Evolutionary conservation across 1,284 basidiomycete genomes (phyloP).

Genomic region (Fomitiporia mediterranea): DNA sequence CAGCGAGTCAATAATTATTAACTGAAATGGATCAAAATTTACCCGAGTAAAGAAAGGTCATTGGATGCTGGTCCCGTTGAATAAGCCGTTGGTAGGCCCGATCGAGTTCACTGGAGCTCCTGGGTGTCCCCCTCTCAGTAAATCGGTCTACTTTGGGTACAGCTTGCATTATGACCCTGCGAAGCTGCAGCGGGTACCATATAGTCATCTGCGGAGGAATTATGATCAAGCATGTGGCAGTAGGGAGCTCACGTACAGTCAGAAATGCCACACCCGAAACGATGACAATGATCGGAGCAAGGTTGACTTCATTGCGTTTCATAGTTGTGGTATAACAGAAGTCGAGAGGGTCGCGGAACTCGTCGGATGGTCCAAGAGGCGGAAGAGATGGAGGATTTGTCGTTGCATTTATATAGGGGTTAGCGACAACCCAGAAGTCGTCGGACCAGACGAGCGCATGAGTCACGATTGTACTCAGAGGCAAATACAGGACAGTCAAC

Average conservation of each 20-base stretch:
- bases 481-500: constrained; percentile 62
- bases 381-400: constrained; percentile 42
- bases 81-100: constrained; percentile 70
- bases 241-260: constrained; percentile 39
- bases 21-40: constrained; percentile 22
- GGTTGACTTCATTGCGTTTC: constrained; percentile 69
- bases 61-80: constrained; percentile 60
- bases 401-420: constrained; percentile 62
- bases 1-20: background rate
- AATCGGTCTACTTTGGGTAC: constrained; percentile 64
- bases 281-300: constrained; percentile 59
- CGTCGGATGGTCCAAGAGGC: constrained; percentile 49
- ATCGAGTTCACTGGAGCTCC: constrained; percentile 58
- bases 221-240: background rate
- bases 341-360: constrained; percentile 61
- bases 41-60: constrained; percentile 71
- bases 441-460: constrained; percentile 70
- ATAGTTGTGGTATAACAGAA: constrained; percentile 79
- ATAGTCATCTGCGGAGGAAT: constrained; percentile 53
- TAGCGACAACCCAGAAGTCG: constrained; percentile 67
- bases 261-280: constrained; percentile 51
- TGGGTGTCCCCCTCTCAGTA: constrained; percentile 63
- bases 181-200: constrained; percentile 68
- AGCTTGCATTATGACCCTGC: constrained; percentile 49
- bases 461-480: constrained; percentile 65